Evolutionary conservation across 345 rosid species (phyloP), one percentile per base, ranked within the genome.

Genomic region (Streptanthus diversifolius): DNA sequence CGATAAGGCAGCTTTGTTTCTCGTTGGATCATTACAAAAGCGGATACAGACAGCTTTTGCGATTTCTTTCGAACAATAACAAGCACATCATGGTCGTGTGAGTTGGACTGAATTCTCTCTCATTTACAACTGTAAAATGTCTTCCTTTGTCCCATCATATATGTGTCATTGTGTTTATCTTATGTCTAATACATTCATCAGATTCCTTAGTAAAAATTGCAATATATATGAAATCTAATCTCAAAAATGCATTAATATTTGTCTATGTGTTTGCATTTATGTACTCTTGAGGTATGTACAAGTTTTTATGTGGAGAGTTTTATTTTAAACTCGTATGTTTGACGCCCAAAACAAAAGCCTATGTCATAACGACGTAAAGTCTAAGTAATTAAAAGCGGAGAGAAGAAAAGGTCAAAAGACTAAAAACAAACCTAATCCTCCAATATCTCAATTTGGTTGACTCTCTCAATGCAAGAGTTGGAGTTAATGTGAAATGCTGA

Each of bases 1-100:
- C 85, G n/a, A 92, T 92, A 48, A 70, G 96, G 61, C 98, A 90
- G 68, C 95, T 93, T 65, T 88, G 90, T 75, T 86, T 90, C 80
- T 83, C 93, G 10, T 57, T 93, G 74, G 98, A 90, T 54, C 88
- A 93, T 66, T 93, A 85, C 76, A 84, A 83, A 81, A 86, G 78
- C 9, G 90, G 89, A 22, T 90, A 93, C 41, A 84, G 82, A 54
- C 82, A 88, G 66, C 82, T 88, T 58, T 68, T 83, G 43, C 71
- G 78, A 68, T 84, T 83, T 44, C 75, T 90, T 77, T 45, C 80
- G 24, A 79, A 73, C 37, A 75, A 29, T 7, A 75, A 65, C 49
- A 65, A 72, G 70, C 87, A 76, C 22, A 77, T 73, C 57, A 73
- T 81, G 53, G 82, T 85, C 65, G 80, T 75, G 24, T 75, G 65